Percentiles rank a stretch among this genome's conserved stretches.
Conservation (phyloP, 768 basidiomycete species). For the Auricularia sp. region DNA sequence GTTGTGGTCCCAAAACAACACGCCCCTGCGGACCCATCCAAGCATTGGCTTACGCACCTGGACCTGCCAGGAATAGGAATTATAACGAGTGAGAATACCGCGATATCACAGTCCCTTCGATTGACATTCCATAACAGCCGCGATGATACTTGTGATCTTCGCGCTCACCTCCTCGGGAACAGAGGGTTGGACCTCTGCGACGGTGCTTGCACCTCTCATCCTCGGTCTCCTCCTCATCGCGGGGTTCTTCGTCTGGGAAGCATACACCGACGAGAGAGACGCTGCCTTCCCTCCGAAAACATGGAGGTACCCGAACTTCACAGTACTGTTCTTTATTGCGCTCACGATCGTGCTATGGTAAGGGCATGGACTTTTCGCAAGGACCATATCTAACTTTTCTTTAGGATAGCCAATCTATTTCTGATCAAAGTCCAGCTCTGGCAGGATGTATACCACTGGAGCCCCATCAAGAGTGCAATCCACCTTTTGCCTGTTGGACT, state of each 20-base stretch:
- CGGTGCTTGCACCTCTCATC: conserved; percentile 38
- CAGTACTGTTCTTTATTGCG: background rate
- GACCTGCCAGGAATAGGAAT: conserved; percentile 31
- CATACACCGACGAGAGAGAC: conserved; percentile 26
- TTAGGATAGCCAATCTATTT: conserved; percentile 3
- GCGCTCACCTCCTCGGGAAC: conserved; percentile 28
- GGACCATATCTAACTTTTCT: background rate
- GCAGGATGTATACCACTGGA: conserved; percentile 7
- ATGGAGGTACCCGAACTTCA: background rate
- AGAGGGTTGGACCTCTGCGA: conserved; percentile 38
- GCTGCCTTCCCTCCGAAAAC: conserved; percentile 26
- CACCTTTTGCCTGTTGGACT: conserved; percentile 25
- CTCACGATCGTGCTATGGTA: background rate
- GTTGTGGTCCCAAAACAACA: conserved; percentile 26
- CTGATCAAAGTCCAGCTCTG: conserved; percentile 4
- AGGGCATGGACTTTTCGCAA: background rate
- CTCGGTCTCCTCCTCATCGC: conserved; percentile 32
- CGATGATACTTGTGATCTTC: conserved; percentile 32
- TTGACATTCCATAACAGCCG: conserved; percentile 14
- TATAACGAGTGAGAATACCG: conserved; percentile 17
- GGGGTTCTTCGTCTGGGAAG: conserved; percentile 45
- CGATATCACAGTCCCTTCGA: background rate
- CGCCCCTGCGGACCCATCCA: background rate
- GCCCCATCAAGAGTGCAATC: conserved; percentile 8
- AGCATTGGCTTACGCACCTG: conserved; percentile 19